phyloP scores from a whole-genome alignment of 345 rosid species.

The Brassica juncea region DNA sequence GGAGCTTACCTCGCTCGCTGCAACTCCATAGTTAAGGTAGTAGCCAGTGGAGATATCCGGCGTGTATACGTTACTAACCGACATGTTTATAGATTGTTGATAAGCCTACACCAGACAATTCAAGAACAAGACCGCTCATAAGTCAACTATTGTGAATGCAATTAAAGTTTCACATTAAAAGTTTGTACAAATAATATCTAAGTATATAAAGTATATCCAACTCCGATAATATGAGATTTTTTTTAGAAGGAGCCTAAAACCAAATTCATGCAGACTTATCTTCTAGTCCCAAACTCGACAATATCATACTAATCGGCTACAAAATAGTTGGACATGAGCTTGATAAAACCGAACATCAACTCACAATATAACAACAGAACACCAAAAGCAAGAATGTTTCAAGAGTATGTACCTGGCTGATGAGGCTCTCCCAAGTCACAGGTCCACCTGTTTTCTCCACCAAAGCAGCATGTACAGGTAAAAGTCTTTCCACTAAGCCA shows the following conservation, averaged over 20 bases:
- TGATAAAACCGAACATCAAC: no score
- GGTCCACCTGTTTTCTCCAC: conserved; percentile 49
- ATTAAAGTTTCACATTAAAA: no score
- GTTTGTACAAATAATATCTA: no score
- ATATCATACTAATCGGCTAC: no score
- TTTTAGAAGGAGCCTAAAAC: no score
- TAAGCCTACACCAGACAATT: conserved; percentile 26
- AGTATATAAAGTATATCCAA: no score
- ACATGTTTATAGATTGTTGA: conserved; percentile 50
- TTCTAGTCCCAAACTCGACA: no score
- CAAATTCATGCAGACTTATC: no score
- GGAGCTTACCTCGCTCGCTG: conserved; percentile 81
- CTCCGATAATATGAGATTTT: no score
- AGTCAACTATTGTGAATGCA: no score
- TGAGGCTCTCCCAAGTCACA: conserved; percentile 72
- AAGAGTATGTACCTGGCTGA: conserved; percentile 60
- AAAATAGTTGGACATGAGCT: no score
- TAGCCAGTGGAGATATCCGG: conserved; percentile 50
- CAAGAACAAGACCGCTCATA: neutral
- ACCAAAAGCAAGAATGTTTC: conserved; percentile 7
- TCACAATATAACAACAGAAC: neutral
- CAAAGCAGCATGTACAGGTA: conserved; percentile 53
- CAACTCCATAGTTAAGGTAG: conserved; percentile 91
- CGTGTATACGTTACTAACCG: conserved; percentile 52
- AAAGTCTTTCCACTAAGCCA: conserved; percentile 65